A percentile compares a stretch with the other conserved stretches of the same genome.
These are phyloP conservation scores for Candida xyloterini DNA, from an alignment of 805 yeast genomes.

Conservation along the genomic window DNA sequence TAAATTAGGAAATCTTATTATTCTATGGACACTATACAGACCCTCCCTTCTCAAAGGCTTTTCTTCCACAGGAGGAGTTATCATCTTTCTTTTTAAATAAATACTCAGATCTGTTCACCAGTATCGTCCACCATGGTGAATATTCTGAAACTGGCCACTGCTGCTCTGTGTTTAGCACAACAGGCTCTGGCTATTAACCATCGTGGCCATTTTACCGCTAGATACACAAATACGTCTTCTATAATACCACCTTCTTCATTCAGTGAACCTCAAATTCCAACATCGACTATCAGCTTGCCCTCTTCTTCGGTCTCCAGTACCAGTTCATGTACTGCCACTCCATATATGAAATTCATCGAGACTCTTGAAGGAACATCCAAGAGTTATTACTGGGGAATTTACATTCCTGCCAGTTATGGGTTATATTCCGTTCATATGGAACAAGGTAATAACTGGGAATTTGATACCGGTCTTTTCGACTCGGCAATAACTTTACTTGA, in stretches of 20 bases:
- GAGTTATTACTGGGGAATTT: slow-evolving; percentile 9
- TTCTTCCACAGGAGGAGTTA: slow-evolving; percentile 6
- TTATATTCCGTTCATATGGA: slow-evolving; percentile 3
- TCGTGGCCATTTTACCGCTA: neutral
- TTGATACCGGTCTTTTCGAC: slow-evolving; percentile 1
- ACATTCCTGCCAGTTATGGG: slow-evolving; percentile 9
- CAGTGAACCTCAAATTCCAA: neutral
- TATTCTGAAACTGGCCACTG: slow-evolving; percentile 1
- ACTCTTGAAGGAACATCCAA: neutral
- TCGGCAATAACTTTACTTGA: neutral
- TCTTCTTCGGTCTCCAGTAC: neutral
- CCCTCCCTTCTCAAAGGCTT: neutral
- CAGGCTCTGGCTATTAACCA: neutral
- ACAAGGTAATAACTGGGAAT: slow-evolving; percentile 7
- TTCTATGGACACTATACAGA: too few species aligned
- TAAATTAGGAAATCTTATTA: slow-evolving; percentile 2
- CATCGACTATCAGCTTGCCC: neutral
- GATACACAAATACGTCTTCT: neutral
- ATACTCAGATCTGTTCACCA: neutral
- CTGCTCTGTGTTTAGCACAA: slow-evolving; percentile 1
- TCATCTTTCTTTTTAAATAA: neutral
- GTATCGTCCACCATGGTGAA: slow-evolving; percentile 4
- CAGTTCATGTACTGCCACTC: slow-evolving; percentile 1
- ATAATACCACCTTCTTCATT: neutral
- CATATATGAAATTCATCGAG: slow-evolving; percentile 3